Evolutionary conservation across 805 yeast genomes (phyloP), one percentile per base, ranked within the genome.

Genomic region (Cyberlindnera suaveolens): DNA sequence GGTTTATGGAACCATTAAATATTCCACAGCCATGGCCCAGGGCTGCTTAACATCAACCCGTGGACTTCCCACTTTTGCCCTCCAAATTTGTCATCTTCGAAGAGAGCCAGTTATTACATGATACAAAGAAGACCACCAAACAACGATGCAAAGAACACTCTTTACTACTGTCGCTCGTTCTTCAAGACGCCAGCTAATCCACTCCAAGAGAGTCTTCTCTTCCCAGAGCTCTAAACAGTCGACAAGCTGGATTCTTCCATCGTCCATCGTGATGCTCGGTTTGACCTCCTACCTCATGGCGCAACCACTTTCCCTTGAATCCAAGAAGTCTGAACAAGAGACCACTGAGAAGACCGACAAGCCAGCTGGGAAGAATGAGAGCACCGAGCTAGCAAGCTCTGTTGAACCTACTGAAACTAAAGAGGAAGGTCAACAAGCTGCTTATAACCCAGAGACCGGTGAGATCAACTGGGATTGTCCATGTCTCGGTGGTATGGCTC

Each of bases 391-490:
- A 19, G 29, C 38, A 17, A 20, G 34, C 32, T 3, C 42, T 14
- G 36, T 32, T 13, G 39, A 34, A 38, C 33, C 19, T 6, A 7
- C 34, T 17, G 41, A 38, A 13, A 13, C 30, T 9, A 39, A 38
- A 13, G n/a, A 67, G 36, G 74, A 66, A 36, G 65, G 67, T 17
- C 69, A 64, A 48, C 67, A 71, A 47, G 85, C 88, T 32, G 96
- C 98, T 4, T 91, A 79, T 67, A 79, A 91, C 68, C 97, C 97
- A 27, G 96, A 86, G 58, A 93, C 99, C 3, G 99, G 99, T 27
- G 98, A 91, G 63, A 93, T 93, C 67, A 91, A 93, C 77, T 93
- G 99, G 99, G 98, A 93, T 61, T 93, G 99, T 65, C 98, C 99
- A n/a, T 91, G 98, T 66, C 72, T 93, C 39, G 99, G 98, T 30